phyloP scores from a whole-genome alignment of 495 filamentous ascomycete genomes.

The Pseudoneurospora amorphoporcata region DNA sequence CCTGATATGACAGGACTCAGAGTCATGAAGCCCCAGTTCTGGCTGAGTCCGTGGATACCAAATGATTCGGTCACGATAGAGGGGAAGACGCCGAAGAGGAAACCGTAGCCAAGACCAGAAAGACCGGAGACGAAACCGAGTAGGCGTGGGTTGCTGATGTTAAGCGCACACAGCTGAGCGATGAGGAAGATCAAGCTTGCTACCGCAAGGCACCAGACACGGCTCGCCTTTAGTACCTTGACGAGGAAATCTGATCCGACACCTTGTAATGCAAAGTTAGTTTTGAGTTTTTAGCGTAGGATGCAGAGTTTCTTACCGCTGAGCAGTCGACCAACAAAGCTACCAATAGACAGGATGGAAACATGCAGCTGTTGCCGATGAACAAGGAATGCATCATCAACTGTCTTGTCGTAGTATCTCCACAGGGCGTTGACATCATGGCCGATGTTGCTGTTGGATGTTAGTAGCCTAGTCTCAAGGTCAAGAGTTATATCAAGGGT shows the following conservation, averaged over 20 bases:
- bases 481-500: background rate
- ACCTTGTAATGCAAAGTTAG: slow-evolving; percentile 35
- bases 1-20: slow-evolving; percentile 73
- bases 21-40: slow-evolving; percentile 94
- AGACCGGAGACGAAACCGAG: slow-evolving; percentile 70
- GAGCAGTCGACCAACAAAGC: slow-evolving; percentile 68
- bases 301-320: slow-evolving; percentile 43
- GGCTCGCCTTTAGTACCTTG: slow-evolving; percentile 64
- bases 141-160: slow-evolving; percentile 68
- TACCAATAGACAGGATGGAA: slow-evolving; percentile 77
- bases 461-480: slow-evolving; percentile 23
- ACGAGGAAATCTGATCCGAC: slow-evolving; percentile 85
- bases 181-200: slow-evolving; percentile 68
- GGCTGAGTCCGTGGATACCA: slow-evolving; percentile 75
- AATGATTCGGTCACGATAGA: slow-evolving; percentile 87
- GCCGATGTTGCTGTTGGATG: slow-evolving; percentile 70
- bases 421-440: slow-evolving; percentile 75
- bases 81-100: slow-evolving; percentile 90
- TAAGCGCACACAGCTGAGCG: slow-evolving; percentile 70
- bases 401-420: slow-evolving; percentile 70
- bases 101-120: slow-evolving; percentile 85
- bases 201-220: slow-evolving; percentile 79
- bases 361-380: slow-evolving; percentile 85
- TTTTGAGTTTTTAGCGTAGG: background rate
- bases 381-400: slow-evolving; percentile 62